Evolutionary conservation across 2,329 filamentous ascomycete genomes (phyloP), one percentile per base, ranked within the genome.

Genomic region (Fusarium marasasianum): DNA sequence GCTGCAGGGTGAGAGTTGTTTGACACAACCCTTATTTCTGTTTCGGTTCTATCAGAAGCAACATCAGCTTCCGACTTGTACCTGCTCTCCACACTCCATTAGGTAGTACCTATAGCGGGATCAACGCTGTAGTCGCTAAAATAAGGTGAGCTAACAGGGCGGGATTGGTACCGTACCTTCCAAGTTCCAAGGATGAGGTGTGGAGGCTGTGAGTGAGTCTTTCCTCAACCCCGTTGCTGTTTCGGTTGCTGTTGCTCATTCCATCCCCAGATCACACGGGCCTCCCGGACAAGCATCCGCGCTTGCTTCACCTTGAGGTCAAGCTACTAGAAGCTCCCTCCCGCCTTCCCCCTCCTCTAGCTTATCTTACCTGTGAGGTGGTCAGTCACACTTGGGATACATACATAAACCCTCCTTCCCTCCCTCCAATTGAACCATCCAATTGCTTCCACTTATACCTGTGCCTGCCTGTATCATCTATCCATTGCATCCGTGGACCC

Each of bases 341-440:
- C 61, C 59, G 40, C 50, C 59, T 66, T 35, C 56, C 41, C 66
- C 69, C 72, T 66, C 65, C 64, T 63, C 48, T 63, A 56, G 54
- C 43, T 62, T 59, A 56, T 72, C 68, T 69, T 53, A 54, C 51
- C 40, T 55, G 5, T 6, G 15, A 37, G 57, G 45, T 68, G 61
- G 61, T 66, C 57, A 29, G 56, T 71, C 56, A 64, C 41, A 55
- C 35, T 29, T 45, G 43, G 50, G 22, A 63, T 73, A 68, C 63
- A 57, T 73, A 72, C 63, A 74, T 74, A 74, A 74, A 74, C 50
- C 61, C 55, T 47, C 54, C 41, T 64, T 37, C 70, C 69, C 59
- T 62, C 54, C 62, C 55, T 53, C 43, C 48, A 59, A 65, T 64
- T 68, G 66, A 75, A 24, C 51, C 26, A 37, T 45, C n/a, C 31